Percentiles rank a stretch among this genome's conserved stretches.
Evolutionary conservation across 805 yeast species (phyloP).

Genomic region (Spathaspora gorwiae): DNA sequence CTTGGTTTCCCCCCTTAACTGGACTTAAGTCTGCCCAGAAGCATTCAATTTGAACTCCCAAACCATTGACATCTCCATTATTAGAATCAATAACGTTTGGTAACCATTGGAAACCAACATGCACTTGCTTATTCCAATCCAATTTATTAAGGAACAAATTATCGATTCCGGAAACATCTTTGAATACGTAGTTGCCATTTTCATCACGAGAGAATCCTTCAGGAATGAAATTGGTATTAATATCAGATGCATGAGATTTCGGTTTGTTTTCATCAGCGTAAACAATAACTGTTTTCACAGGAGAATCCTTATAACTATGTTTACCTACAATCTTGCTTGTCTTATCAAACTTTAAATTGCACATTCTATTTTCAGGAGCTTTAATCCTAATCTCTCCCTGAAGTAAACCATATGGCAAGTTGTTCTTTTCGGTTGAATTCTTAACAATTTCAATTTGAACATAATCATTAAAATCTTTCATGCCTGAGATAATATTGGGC

Average conservation of each 20-base stretch:
- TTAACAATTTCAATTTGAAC: slow-evolving; percentile 48
- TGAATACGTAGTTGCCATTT: slow-evolving; percentile 45
- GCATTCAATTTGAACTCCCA: slow-evolving; percentile 63
- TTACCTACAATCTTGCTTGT: slow-evolving; percentile 17
- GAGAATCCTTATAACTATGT: slow-evolving; percentile 35
- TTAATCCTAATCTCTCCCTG: slow-evolving; percentile 57
- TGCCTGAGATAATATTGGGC: slow-evolving; percentile 26
- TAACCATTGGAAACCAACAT: slow-evolving; percentile 70
- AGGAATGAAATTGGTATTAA: slow-evolving; percentile 20
- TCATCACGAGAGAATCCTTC: slow-evolving; percentile 42
- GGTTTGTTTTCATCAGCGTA: slow-evolving; percentile 30
- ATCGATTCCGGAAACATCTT: slow-evolving; percentile 59
- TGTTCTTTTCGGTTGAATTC: slow-evolving; percentile 41
- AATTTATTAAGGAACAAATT: slow-evolving; percentile 61
- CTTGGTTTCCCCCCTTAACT: slow-evolving; percentile 28
- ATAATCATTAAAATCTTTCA: slow-evolving; percentile 37
- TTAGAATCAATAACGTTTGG: slow-evolving; percentile 43
- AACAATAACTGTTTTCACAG: slow-evolving; percentile 60
- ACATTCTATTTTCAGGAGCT: slow-evolving; percentile 60
- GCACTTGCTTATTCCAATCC: slow-evolving; percentile 54
- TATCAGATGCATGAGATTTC: background rate
- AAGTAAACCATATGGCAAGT: slow-evolving; percentile 59
- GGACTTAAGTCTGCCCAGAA: slow-evolving; percentile 72
- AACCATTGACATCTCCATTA: slow-evolving; percentile 17
- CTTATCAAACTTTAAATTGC: slow-evolving; percentile 57